These are phyloP conservation scores for Phytopythium oedochilum DNA, from an alignment of 352 stramenopile genomes.

Conservation along the genomic window DNA sequence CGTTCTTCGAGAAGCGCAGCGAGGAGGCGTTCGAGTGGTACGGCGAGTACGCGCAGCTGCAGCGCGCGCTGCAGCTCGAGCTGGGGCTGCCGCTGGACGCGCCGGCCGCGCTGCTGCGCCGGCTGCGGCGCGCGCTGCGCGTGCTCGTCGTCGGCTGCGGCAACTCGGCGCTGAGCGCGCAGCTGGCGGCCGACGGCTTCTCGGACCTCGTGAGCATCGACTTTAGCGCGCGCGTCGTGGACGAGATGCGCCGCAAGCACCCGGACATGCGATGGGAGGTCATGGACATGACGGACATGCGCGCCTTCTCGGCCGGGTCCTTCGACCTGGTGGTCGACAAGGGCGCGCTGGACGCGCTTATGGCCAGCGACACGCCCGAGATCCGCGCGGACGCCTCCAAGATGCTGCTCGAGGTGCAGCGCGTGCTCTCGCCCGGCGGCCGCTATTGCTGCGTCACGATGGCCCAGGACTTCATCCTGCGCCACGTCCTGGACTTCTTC, in stretches of 20 bases:
- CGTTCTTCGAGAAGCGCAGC: constrained; percentile 68
- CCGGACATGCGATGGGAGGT: constrained; percentile 57
- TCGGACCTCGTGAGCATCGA: constrained; percentile 57
- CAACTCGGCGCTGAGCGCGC: constrained; percentile 63
- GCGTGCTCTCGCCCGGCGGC: constrained; percentile 49
- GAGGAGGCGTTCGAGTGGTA: constrained; percentile 82
- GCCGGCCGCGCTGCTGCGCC: constrained; percentile 15
- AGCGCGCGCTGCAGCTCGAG: constrained; percentile 23
- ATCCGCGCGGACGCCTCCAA: constrained; percentile 36
- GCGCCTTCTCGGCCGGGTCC: constrained; percentile 20
- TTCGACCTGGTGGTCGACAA: constrained; percentile 84
- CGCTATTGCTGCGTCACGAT: constrained; percentile 78
- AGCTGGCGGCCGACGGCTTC: constrained; percentile 62
- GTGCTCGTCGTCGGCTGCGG: constrained; percentile 77
- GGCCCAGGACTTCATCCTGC: constrained; percentile 73
- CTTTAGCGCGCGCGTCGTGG: constrained; percentile 69
- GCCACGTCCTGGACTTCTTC: constrained; percentile 55
- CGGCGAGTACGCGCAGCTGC: constrained; percentile 46
- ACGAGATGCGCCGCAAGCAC: constrained; percentile 69
- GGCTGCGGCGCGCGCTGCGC: constrained; percentile 34
- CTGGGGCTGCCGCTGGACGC: constrained; percentile 21
- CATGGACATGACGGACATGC: constrained; percentile 81
- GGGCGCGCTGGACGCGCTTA: constrained; percentile 71
- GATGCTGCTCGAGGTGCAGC: constrained; percentile 66
- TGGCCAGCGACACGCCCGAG: constrained; percentile 41